Conservation (phyloP, 495 filamentous ascomycete genomes). For the Penicillium bovifimosum region DNA sequence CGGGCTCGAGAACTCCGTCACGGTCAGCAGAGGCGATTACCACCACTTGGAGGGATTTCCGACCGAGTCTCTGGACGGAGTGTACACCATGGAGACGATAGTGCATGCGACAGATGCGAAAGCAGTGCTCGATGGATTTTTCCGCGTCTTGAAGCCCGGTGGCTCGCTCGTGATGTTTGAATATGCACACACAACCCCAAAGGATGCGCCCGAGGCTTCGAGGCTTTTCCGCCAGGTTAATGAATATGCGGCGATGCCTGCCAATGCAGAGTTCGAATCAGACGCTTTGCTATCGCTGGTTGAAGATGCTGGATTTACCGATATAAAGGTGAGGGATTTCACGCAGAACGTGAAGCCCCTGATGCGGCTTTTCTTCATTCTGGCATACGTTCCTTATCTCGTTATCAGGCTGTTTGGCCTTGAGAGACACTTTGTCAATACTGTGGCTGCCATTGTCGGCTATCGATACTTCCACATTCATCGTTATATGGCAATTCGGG, state of each 20-base stretch:
- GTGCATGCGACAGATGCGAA: constrained; percentile 50
- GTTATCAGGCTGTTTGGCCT: neutral
- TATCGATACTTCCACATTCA: neutral
- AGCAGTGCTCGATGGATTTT: constrained; percentile 42
- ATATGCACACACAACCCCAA: constrained; percentile 24
- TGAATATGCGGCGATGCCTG: neutral
- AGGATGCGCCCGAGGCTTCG: neutral
- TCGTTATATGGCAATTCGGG: neutral
- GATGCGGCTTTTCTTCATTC: neutral
- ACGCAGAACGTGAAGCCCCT: neutral
- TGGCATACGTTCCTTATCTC: neutral
- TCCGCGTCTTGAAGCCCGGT: constrained; percentile 45
- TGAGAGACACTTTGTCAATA: neutral
- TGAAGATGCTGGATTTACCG: neutral
- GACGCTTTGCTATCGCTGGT: neutral
- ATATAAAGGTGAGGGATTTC: neutral
- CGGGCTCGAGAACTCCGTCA: constrained; percentile 19
- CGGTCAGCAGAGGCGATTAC: constrained; percentile 37
- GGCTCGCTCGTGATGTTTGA: constrained; percentile 45
- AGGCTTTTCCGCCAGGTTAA: neutral
- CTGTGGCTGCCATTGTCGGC: neutral
- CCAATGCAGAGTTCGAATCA: neutral
- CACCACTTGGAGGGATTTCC: constrained; percentile 39
- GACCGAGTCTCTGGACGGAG: constrained; percentile 19
- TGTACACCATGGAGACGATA: constrained; percentile 57